Evolutionary conservation across 1,139 yeast genomes (phyloP).

Genomic region (Protomyces pachydermus): DNA sequence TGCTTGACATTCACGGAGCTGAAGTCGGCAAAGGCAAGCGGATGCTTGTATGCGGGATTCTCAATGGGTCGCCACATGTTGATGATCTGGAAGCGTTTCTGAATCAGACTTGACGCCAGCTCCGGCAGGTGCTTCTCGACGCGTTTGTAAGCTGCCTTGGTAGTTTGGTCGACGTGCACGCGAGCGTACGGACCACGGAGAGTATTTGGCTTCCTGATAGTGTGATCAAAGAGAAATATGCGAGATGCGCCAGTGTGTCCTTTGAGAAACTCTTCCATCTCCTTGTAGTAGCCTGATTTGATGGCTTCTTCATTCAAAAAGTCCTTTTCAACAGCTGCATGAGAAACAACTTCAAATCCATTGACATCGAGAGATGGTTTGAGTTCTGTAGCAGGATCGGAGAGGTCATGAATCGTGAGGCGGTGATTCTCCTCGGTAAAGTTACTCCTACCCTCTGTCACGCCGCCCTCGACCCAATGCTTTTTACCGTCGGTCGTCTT

Average conservation of each 20-base stretch:
- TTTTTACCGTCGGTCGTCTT: constrained; percentile 18
- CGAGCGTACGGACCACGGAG: constrained; percentile 33
- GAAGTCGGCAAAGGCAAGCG: constrained; percentile 35
- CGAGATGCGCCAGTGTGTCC: constrained; percentile 28
- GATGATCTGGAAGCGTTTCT: constrained; percentile 34
- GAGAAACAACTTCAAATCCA: constrained; percentile 6
- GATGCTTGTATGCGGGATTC: constrained; percentile 32
- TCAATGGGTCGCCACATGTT: constrained; percentile 36
- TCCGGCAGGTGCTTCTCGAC: constrained; percentile 34
- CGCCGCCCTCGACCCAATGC: constrained; percentile 26
- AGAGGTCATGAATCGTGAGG: not conserved
- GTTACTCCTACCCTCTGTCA: not conserved
- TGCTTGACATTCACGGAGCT: constrained; percentile 22
- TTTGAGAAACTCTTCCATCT: constrained; percentile 11
- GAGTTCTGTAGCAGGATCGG: not conserved
- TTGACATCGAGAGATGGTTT: constrained; percentile 5
- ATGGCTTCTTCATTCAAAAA: constrained; percentile 14
- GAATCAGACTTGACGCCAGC: constrained; percentile 31
- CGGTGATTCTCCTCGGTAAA: not conserved
- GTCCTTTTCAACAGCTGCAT: not conserved
- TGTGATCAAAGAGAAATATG: constrained; percentile 35
- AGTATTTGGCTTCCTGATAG: constrained; percentile 33
- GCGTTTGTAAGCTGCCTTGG: constrained; percentile 33
- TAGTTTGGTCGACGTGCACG: constrained; percentile 36
- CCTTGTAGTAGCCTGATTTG: constrained; percentile 13